Conservation (phyloP, 1,284 basidiomycete species). For the Pseudozyma hubeiensis region DNA sequence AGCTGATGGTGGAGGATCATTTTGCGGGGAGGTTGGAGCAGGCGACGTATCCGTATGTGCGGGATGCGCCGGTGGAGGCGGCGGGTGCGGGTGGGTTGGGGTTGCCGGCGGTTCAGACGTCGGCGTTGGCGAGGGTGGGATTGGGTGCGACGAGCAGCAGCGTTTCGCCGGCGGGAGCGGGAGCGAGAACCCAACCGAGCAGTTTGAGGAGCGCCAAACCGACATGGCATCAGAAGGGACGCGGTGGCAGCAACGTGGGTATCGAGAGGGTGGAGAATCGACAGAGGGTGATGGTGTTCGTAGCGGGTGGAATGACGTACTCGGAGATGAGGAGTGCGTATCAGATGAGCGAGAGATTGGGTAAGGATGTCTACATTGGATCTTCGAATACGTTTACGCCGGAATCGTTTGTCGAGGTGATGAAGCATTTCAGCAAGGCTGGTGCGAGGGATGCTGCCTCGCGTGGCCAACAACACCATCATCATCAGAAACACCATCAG, state of each 20-base stretch:
- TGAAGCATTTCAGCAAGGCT: slow-evolving; percentile 73
- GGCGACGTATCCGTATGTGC: slow-evolving; percentile 87
- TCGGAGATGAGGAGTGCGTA: slow-evolving; percentile 93
- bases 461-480: neutral
- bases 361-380: slow-evolving; percentile 92
- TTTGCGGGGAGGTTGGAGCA: slow-evolving; percentile 81
- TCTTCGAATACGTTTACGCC: slow-evolving; percentile 90
- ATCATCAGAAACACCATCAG: neutral
- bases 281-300: slow-evolving; percentile 88
- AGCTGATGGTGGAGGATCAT: slow-evolving; percentile 90
- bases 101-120: slow-evolving; percentile 27
- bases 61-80: slow-evolving; percentile 79
- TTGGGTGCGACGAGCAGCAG: slow-evolving; percentile 7
- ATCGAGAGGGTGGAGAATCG: slow-evolving; percentile 72
- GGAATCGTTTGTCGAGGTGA: slow-evolving; percentile 83
- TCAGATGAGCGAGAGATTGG: slow-evolving; percentile 78
- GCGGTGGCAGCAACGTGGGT: slow-evolving; percentile 34
- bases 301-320: slow-evolving; percentile 96
- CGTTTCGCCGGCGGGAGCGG: neutral
- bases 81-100: slow-evolving; percentile 6
- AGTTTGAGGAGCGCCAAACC: slow-evolving; percentile 59
- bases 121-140: slow-evolving; percentile 45
- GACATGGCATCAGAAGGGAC: slow-evolving; percentile 58
- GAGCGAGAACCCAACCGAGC: slow-evolving; percentile 31
- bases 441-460: slow-evolving; percentile 27